Base-by-base conservation (phyloP, 208 protist genomes). In the Acanthamoeba culbertsoni region DNA sequence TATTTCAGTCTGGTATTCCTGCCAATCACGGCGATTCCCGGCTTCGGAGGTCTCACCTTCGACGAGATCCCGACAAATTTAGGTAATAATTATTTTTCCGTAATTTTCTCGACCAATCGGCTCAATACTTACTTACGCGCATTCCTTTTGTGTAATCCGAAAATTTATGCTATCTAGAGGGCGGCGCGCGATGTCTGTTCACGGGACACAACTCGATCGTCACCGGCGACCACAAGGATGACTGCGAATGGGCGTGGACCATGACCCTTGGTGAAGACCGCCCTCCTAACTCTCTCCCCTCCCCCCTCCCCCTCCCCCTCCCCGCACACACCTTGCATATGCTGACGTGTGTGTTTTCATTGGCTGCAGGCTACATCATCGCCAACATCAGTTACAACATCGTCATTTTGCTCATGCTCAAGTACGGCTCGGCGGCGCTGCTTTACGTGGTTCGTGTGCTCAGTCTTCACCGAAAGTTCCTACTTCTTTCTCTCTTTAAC, bases 351-450 rank as follows among this genome's bases (percentile, higher is more conserved):
- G 12, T 82, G 16, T 7, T 43, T 31, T 53, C 12, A 28, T 37
- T 51, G 86, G 12, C 28, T 12, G n/a, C 45, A 51, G 82, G 53
- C 12, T 94, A 94, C 75, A 91, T 94, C 42, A 45, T 31, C 10
- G 73, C 82, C 57, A 94, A 94, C 53, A 65, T 94, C 35, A 10
- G 14, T n/a, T 94, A 94, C 91, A 94, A 94, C 57, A 94, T 94
- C 55, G 77, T 90, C 43, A 71, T 94, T 26, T 71, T 94, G 73
- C 45, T 86, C 31, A 68, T 94, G 73, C 48, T 94, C n/a, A 94
- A 94, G 91, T 90, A 91, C 42, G 77, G 91, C 46, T 62, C 37
- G 51, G 91, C 91, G 8, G 82, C 91, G 43, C 91, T 94, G 4
- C 55, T 94, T 42, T 91, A 57, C 51, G 86, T 91, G 23, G 77